Percentiles rank a stretch among this genome's conserved stretches.
phyloP scores from a whole-genome alignment of 2,329 filamentous ascomycete genomes.

The Pseudomassariella vexata region DNA sequence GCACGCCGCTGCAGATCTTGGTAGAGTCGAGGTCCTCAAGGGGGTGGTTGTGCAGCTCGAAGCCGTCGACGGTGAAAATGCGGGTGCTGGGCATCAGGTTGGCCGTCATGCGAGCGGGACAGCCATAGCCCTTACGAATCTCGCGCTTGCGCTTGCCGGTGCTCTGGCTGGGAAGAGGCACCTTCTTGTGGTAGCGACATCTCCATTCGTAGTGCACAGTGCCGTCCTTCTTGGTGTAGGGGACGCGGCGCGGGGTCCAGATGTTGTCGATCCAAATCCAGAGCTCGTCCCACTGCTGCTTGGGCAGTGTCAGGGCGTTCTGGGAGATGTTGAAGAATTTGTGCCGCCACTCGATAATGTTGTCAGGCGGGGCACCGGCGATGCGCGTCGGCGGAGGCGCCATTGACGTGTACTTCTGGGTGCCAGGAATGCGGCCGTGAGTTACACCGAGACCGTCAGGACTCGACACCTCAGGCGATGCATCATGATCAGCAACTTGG shows the following conservation, averaged over 20 bases:
- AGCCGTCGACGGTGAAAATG: constrained; percentile 2
- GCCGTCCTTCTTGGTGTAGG: constrained; percentile 4
- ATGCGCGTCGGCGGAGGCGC: too few relatives aligned
- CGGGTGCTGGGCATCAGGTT: constrained; percentile 1
- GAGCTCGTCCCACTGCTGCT: constrained; percentile 5
- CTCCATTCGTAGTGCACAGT: constrained; percentile 4
- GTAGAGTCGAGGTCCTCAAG: constrained; percentile 5
- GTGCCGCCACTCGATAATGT: constrained; percentile 4
- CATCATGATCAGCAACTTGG: too few relatives aligned
- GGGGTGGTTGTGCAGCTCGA: constrained; percentile 4
- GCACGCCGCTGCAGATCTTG: constrained; percentile 5
- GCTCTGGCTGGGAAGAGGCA: constrained; percentile 1
- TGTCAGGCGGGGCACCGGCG: too few relatives aligned
- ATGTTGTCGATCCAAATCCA: constrained; percentile 9
- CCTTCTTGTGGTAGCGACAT: constrained; percentile 6
- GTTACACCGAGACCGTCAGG: too few relatives aligned
- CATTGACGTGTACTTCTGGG: too few relatives aligned
- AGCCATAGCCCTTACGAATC: constrained; percentile 5
- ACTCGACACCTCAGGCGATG: too few relatives aligned
- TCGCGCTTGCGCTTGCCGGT: constrained; percentile 7
- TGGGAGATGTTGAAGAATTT: constrained; percentile 6
- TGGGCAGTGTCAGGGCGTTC: constrained; percentile 1
- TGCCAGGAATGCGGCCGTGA: too few relatives aligned
- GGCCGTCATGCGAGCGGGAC: constrained; percentile 3
- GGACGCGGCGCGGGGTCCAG: constrained; percentile 3